Evolutionary conservation across 176 grass and related monocot species (phyloP), one percentile per base, ranked within the genome.

Genomic region (Chloris gayana): DNA sequence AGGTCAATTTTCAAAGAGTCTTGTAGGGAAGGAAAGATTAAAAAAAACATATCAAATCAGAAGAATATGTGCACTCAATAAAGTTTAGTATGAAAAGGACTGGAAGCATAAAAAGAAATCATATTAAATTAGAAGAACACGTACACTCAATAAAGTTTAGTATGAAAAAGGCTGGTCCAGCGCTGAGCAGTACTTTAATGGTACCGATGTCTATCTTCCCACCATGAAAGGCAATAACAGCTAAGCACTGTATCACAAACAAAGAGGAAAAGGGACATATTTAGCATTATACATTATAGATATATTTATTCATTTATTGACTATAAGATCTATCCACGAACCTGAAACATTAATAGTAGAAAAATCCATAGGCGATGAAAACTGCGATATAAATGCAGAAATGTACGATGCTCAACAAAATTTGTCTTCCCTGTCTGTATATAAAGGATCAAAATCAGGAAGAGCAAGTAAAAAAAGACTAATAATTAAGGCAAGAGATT

Each of bases 301-400:
- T 61, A 74, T 57, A 59, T 78, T 29, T 83, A 34, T 47, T 70
- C 67, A 75, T 81, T 49, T 34, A 32, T 14, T 26, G 19, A 73
- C 37, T 68, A 61, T 14, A 77, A 53, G 64, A 25, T 69, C 64
- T 78, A 47, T 45, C 14, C 46, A 85, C 80, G 68, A 74, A 94
- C 95, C 90, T 94, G 95, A 78, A 95, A 98, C 95, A 98, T 98
- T 82, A 98, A 81, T 50, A 98, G 29, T 72, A 98, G 83, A 77
- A 98, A 98, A 95, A 98, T 91, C 95, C 95, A 98, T n/a, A 98
- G 81, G 19, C 95, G 95, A 75, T 98, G 95, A 78, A 98, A 98
- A 89, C 95, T 98, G 18, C 88, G 80, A 82, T 95, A 98, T 68
- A 98, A 50, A 35, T 98, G 95, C 71, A 98, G 84, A 89, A 91